Evolutionary conservation across 2,329 filamentous ascomycete genomes (phyloP), one percentile per base, ranked within the genome.

Genomic region (Daldinia eschscholtzii): DNA sequence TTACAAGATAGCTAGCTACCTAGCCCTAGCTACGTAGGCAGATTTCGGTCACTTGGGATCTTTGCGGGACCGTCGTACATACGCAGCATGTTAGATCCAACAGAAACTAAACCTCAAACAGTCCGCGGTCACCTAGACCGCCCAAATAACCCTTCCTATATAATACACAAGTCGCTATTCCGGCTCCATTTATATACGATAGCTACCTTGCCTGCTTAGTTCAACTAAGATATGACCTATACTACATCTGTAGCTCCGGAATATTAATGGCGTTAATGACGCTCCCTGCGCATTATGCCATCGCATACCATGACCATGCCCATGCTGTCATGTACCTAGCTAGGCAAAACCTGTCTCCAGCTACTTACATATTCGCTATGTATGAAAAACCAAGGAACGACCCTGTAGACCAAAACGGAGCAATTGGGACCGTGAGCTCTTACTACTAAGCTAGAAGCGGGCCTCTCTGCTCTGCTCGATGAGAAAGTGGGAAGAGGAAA

Each of bases 41-140:
- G 53, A 39, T 39, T 56, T 28, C 52, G 48, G 65, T 57, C n/a
- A 23, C 37, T 48, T 63, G 61, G 55, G 64, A 67, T 67, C 58
- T 61, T 12, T 55, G 64, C 64, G 58, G 59, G 57, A 41, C 55
- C 46, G 35, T 6, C 46, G 46, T 33, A 52, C 46, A 33, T 52
- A 33, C 33, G 46, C 46, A 39, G 28, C 61, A 59, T 65, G 62
- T 64, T 64, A 70, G 60, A 70, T 67, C 55, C 52, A 55, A 57
- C 52, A 61, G 6, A 53, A 60, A 53, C 55, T 68, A 64, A 50
- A 35, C 46, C 26, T 52, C 28, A 33, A 52, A 20, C 35, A 57
- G 35, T 20, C 15, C 12, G 20, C 53, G 20, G 35, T 41, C 23
- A 57, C 30, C 37, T 59, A 68, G 65, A 70, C 64, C 67, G 67